A percentile compares a stretch with the other conserved stretches of the same genome.
These are phyloP conservation scores for Mycena haematopus DNA, from an alignment of 768 basidiomycete genomes.

Conservation along the genomic window DNA sequence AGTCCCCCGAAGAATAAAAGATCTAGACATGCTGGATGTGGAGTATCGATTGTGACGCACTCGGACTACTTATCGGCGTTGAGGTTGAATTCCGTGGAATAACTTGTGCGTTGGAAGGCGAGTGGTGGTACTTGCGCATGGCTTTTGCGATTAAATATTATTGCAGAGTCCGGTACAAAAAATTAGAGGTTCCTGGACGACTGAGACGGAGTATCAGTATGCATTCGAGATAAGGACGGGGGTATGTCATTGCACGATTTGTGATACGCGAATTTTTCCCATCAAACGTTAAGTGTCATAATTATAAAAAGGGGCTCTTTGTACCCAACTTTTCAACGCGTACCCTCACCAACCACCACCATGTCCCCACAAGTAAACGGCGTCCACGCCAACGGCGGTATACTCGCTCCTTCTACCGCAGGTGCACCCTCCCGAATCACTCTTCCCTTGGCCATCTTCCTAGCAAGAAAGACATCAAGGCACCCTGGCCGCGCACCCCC, in stretches of 20 bases:
- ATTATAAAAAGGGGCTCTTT: not conserved
- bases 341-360: not conserved
- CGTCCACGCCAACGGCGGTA: conserved; percentile 6
- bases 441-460: conserved; percentile 79
- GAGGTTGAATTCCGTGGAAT: no score
- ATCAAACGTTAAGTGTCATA: not conserved
- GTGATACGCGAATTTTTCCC: not conserved
- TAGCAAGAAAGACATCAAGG: conserved; percentile 73
- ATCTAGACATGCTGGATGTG: not conserved
- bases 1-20: not conserved
- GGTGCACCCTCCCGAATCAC: conserved; percentile 65
- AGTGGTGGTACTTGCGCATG: not conserved
- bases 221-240: no score
- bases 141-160: not conserved
- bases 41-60: conserved; percentile 18
- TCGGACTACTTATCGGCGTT: no score
- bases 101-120: not conserved
- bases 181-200: not conserved
- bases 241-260: not conserved
- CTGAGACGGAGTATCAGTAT: no score
- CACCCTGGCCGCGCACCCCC: conserved; percentile 79
- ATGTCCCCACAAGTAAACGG: not conserved
- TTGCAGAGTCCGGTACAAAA: not conserved
- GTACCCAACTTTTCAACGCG: no score
- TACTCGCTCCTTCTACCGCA: conserved; percentile 33